These are phyloP conservation scores for Didymella pinodella DNA, from an alignment of 2,329 filamentous ascomycete genomes.

Conservation along the genomic window DNA sequence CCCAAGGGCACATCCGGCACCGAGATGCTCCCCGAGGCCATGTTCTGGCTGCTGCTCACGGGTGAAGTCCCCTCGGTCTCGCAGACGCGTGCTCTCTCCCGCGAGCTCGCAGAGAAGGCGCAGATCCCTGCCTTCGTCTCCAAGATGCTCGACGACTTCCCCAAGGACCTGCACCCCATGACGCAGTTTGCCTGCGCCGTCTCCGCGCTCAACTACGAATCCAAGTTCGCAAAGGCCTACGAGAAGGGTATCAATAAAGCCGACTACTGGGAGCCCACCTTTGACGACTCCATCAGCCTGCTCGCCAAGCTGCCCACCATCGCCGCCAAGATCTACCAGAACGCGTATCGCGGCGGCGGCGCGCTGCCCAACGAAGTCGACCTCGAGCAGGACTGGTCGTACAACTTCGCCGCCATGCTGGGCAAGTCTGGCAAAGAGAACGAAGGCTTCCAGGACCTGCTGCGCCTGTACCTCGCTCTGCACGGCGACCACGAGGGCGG, in stretches of 20 bases:
- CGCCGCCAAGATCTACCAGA: slow-evolving; percentile 97
- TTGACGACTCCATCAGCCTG: slow-evolving; percentile 92
- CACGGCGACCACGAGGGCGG: slow-evolving; percentile 98
- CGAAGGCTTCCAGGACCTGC: slow-evolving; percentile 92
- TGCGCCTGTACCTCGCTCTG: slow-evolving; percentile 92
- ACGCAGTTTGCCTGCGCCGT: slow-evolving; percentile 96
- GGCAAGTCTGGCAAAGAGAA: slow-evolving; percentile 88
- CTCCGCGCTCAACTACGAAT: slow-evolving; percentile 93
- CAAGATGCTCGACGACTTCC: slow-evolving; percentile 89
- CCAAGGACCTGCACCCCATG: slow-evolving; percentile 93
- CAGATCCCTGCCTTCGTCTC: slow-evolving; percentile 82
- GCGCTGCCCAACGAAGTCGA: slow-evolving; percentile 80
- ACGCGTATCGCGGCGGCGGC: slow-evolving; percentile 78
- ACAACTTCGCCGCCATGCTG: slow-evolving; percentile 97
- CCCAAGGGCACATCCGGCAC: slow-evolving; percentile 92
- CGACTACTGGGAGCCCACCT: slow-evolving; percentile 98
- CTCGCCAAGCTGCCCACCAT: slow-evolving; percentile 96
- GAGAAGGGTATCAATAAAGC: slow-evolving; percentile 90
- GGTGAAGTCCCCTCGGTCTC: slow-evolving; percentile 84
- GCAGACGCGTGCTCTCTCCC: slow-evolving; percentile 83
- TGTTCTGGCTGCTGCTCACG: slow-evolving; percentile 99
- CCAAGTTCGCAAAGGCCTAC: slow-evolving; percentile 91
- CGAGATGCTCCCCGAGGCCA: slow-evolving; percentile 97
- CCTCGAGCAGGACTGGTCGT: slow-evolving; percentile 90
- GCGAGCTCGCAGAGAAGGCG: slow-evolving; percentile 86